These are phyloP conservation scores for Candida ovalis DNA, from an alignment of 805 yeast species.

Conservation along the genomic window DNA sequence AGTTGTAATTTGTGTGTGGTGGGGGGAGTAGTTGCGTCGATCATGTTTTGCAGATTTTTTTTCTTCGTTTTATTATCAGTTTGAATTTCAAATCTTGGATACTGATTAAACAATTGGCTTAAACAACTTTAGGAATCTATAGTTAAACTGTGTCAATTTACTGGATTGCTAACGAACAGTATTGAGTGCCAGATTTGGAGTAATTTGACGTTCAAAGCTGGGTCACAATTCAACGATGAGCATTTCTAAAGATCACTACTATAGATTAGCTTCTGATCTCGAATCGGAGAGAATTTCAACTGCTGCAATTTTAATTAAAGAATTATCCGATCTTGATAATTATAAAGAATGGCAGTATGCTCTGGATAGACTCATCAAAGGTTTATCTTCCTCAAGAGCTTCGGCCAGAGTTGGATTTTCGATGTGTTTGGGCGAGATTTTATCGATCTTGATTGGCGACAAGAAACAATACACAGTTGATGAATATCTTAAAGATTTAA, in stretches of 20 bases:
- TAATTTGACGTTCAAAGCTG: neutral
- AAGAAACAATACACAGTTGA: slow-evolving; percentile 35
- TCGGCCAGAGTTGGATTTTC: slow-evolving; percentile 87
- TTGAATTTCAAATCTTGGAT: too few relatives aligned
- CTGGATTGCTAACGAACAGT: too few relatives aligned
- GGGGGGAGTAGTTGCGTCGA: neutral
- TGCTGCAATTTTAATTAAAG: slow-evolving; percentile 62
- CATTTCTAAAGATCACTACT: slow-evolving; percentile 73
- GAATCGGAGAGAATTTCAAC: slow-evolving; percentile 69
- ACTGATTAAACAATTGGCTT: too few relatives aligned
- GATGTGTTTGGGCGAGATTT: slow-evolving; percentile 74
- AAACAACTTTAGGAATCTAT: too few relatives aligned
- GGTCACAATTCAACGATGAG: slow-evolving; percentile 28
- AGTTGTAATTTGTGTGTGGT: neutral
- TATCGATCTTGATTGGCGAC: slow-evolving; percentile 31
- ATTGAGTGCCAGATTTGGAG: too few relatives aligned
- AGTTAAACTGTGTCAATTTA: too few relatives aligned
- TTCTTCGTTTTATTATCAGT: neutral
- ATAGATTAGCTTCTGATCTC: slow-evolving; percentile 70
- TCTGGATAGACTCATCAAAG: slow-evolving; percentile 69
- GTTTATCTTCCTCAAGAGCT: slow-evolving; percentile 77
- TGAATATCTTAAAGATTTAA: slow-evolving; percentile 34
- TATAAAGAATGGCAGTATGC: slow-evolving; percentile 79
- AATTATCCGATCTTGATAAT: slow-evolving; percentile 42
- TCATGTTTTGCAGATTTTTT: neutral